Percentiles rank a stretch among this genome's conserved stretches.
phyloP scores from a whole-genome alignment of 2,329 filamentous ascomycete genomes.

The Nemania serpens region DNA sequence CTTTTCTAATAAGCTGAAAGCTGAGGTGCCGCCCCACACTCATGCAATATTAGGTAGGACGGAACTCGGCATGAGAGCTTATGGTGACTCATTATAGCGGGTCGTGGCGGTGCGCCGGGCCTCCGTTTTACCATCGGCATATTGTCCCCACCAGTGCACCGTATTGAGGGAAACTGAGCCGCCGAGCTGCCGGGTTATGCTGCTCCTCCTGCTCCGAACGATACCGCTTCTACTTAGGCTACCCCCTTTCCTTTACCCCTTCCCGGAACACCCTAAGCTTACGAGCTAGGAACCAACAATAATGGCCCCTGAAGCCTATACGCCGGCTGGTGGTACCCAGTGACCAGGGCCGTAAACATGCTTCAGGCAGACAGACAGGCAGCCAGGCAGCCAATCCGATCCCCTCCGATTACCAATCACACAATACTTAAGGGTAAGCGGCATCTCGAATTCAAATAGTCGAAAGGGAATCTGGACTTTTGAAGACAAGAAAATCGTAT shows the following conservation, averaged over 20 bases:
- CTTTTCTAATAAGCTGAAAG: no score
- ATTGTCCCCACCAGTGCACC: not conserved
- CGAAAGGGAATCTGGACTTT: conserved; percentile 4
- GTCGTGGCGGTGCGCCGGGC: not conserved
- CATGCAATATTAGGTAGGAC: no score
- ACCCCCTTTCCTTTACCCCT: not conserved
- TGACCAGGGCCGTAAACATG: conserved; percentile 5
- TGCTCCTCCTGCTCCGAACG: not conserved
- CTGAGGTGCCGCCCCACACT: no score
- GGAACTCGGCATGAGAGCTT: not conserved
- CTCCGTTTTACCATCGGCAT: not conserved
- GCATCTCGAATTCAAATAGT: conserved; percentile 5
- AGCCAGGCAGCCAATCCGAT: not conserved
- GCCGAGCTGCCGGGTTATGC: not conserved
- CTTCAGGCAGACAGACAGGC: not conserved
- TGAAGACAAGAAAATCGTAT: conserved; percentile 5
- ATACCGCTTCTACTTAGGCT: not conserved
- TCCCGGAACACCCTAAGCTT: not conserved
- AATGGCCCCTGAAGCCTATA: conserved; percentile 2
- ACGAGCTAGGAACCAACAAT: conserved; percentile 2
- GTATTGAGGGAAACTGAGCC: not conserved
- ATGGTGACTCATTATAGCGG: not conserved
- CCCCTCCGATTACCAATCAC: not conserved
- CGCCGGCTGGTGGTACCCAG: conserved; percentile 1
- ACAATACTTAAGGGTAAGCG: conserved; percentile 7